phyloP scores from a whole-genome alignment of 2,329 filamentous ascomycete genomes.

The Fusarium torulosum region DNA sequence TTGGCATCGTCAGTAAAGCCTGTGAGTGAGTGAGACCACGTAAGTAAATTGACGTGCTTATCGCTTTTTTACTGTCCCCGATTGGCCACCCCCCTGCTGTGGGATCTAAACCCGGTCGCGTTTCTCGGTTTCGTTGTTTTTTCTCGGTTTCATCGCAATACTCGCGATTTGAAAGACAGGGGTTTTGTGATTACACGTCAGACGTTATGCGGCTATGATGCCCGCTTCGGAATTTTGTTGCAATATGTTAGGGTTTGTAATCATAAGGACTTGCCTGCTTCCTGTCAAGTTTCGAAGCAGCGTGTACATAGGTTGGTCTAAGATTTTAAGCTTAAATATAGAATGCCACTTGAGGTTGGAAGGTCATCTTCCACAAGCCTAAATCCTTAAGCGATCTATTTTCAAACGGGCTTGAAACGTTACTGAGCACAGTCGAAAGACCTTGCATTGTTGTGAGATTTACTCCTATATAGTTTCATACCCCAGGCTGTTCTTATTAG shows the following conservation, averaged over 20 bases:
- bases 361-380: no score
- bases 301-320: neutral
- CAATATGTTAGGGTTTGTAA: no score
- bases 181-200: neutral
- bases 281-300: neutral
- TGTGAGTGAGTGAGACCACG: neutral
- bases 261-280: neutral
- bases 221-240: neutral
- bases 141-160: conserved; percentile 1
- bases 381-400: no score
- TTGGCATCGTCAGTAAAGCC: conserved; percentile 3
- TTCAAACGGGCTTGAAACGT: no score
- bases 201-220: neutral
- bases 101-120: neutral
- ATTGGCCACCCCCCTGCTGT: neutral
- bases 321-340: neutral
- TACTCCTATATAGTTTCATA: no score
- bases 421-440: no score
- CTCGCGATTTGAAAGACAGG: neutral
- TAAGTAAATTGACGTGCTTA: neutral
- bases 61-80: neutral
- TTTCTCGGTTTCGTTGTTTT: conserved; percentile 1
- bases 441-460: no score
- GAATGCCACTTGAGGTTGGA: neutral
- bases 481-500: no score